Evolutionary conservation across 805 yeast genomes (phyloP), one percentile per base, ranked within the genome.

Genomic region (Ogataea paraovalis): DNA sequence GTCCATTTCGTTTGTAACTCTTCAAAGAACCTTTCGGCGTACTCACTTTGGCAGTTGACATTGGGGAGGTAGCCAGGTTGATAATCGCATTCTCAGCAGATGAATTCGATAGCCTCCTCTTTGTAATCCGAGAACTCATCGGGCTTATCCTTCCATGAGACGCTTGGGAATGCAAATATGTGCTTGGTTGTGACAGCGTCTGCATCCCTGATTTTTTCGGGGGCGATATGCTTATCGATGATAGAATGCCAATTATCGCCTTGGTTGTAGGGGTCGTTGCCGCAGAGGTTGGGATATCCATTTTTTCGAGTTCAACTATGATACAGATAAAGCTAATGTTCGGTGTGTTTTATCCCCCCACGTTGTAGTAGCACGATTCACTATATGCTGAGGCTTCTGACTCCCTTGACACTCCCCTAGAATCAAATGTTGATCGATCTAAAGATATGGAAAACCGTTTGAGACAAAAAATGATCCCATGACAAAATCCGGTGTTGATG

Each of bases 51-150:
- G 38, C 8, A 16, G 5, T 18, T 19, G 38, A 32, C 36, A 18
- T 27, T 32, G 51, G 27, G 34, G 44, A 20, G 41, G 52, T 39
- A 48, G 40, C 10, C 42, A 20, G 32, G 19, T 14, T 41, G 14
- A 34, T 16, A 16, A 18, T 34, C 12, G 21, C 21, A 34, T 18
- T 34, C 13, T 45, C 53, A 12, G 22, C 41, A 2, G 56, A 50
- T 5, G 59, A 54, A 36, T 47, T 56, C 6, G 63, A 59, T 32
- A 59, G 43, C 23, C 58, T 34, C 19, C 63, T 48, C 44, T 59
- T 59, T 6, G 23, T 20, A 27, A 37, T 28, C 7, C 28, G 22
- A 5, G 41, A 43, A 19, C 28, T 37, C 8, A 41, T 13, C 5
- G 45, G 37, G 14, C 41, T 37, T n/a, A 14, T 32, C 33, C 46